Evolutionary conservation across 495 filamentous ascomycete genomes (phyloP), one percentile per base, ranked within the genome.

Genomic region (Penicillium pulvis): DNA sequence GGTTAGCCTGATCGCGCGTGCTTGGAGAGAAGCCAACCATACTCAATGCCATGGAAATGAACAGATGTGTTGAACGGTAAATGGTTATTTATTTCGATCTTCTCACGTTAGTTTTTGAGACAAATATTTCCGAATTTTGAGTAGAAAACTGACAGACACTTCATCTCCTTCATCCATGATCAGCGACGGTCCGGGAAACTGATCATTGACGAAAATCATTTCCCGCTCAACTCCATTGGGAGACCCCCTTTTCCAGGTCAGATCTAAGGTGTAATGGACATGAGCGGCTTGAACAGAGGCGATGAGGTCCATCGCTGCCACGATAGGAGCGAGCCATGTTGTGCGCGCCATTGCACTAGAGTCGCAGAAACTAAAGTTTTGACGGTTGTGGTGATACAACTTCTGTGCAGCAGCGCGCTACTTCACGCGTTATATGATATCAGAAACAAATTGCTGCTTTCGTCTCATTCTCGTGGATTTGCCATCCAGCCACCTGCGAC

Each of bases 141-240:
- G 7, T 45, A 41, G 39, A 26, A 47, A 28, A 64, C 41, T 47
- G 19, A 86, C 80, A 44, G 79, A 72, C 54, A 85, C 79, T 33
- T 73, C 75, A 64, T 86, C 83, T 6, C 81, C 83, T 71, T 84
- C 78, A 60, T 83, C 80, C 1, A 81, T 69, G 48, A 81, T 74
- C 42, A 86, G 75, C 12, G 78, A 33, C 0, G 82, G 83, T 0
- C 81, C 82, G 0, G 83, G 83, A 53, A 79, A 85, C 6, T 79
- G 75, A 20, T 78, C 81, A 67, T 86, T 86, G 42, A 84, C 73
- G 23, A 85, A 77, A 11, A 85, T 72, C 42, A 83, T 72, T 3
- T 79, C 61, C 24, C 79, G 60, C 19, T 52, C 48, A 14, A 65
- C 41, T 39, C 79, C 77, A 68, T 79, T 69, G 0, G 76, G 76